Conservation (phyloP, 345 rosid species). For the Lepidium didymum region DNA sequence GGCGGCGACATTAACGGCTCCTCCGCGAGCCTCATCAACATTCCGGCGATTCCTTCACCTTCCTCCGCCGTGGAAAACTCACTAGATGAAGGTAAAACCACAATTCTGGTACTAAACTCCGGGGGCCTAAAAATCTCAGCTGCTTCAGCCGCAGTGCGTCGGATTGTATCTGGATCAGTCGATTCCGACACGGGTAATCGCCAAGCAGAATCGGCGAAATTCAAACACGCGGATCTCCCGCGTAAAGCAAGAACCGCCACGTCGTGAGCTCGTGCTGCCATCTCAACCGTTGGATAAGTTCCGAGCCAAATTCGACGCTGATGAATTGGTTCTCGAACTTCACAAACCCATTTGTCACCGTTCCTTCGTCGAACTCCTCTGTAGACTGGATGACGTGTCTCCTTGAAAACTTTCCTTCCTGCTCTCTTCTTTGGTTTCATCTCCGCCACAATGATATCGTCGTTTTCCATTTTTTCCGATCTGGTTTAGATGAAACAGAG, state of each 20-base stretch:
- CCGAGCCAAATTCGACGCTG: constrained; percentile 65
- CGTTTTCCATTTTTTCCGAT: constrained; percentile 18
- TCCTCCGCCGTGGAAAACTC: background rate
- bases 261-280: constrained; percentile 78
- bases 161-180: constrained; percentile 28
- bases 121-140: constrained; percentile 42
- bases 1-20: constrained; percentile 68
- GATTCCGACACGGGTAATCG: constrained; percentile 45
- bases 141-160: constrained; percentile 41
- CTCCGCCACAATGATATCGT: constrained; percentile 27
- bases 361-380: constrained; percentile 51
- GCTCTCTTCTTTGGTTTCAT: constrained; percentile 56
- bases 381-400: constrained; percentile 64
- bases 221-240: constrained; percentile 56
- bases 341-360: constrained; percentile 62
- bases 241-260: constrained; percentile 58
- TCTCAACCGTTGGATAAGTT: constrained; percentile 56
- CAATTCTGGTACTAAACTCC: constrained; percentile 8
- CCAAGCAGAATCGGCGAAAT: constrained; percentile 61
- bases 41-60: background rate
- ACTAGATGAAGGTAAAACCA: constrained; percentile 2
- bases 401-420: constrained; percentile 44
- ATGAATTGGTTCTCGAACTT: constrained; percentile 51
- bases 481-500: background rate
- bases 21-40: constrained; percentile 36